These are phyloP conservation scores for Monosporozyma unispora DNA, from an alignment of 805 yeast species.

Conservation along the genomic window DNA sequence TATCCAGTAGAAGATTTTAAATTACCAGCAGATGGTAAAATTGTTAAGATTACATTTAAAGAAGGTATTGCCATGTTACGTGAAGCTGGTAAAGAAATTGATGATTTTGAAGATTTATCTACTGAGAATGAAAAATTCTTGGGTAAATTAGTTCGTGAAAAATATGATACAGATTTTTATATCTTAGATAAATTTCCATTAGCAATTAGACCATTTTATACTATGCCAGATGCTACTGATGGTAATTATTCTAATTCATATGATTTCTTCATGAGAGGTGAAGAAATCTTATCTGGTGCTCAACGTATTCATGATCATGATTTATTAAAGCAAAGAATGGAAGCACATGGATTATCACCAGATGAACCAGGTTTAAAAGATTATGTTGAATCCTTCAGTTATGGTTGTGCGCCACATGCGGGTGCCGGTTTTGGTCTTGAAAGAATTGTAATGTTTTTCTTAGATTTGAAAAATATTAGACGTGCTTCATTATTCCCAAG, in stretches of 20 bases:
- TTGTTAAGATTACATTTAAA: constrained; percentile 81
- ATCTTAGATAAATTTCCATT: constrained; percentile 97
- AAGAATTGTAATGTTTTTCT: constrained; percentile 96
- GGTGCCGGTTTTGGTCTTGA: constrained; percentile 99
- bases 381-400: constrained; percentile 84
- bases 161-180: constrained; percentile 96
- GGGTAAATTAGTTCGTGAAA: constrained; percentile 85
- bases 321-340: constrained; percentile 73
- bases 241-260: constrained; percentile 92
- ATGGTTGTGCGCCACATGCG: constrained; percentile 98
- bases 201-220: constrained; percentile 94
- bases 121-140: constrained; percentile 92
- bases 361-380: constrained; percentile 75
- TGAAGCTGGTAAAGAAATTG: constrained; percentile 65
- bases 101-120: constrained; percentile 76
- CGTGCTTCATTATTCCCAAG: constrained; percentile 99
- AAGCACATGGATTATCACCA: constrained; percentile 74
- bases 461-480: constrained; percentile 94
- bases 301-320: constrained; percentile 96
- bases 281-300: constrained; percentile 98
- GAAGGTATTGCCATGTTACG: constrained; percentile 85
- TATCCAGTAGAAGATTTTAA: constrained; percentile 97
- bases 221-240: constrained; percentile 95
- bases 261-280: constrained; percentile 99
- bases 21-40: constrained; percentile 86